These are phyloP conservation scores for Pyricularia sp. DNA, from an alignment of 2,329 filamentous ascomycete genomes.

Conservation along the genomic window DNA sequence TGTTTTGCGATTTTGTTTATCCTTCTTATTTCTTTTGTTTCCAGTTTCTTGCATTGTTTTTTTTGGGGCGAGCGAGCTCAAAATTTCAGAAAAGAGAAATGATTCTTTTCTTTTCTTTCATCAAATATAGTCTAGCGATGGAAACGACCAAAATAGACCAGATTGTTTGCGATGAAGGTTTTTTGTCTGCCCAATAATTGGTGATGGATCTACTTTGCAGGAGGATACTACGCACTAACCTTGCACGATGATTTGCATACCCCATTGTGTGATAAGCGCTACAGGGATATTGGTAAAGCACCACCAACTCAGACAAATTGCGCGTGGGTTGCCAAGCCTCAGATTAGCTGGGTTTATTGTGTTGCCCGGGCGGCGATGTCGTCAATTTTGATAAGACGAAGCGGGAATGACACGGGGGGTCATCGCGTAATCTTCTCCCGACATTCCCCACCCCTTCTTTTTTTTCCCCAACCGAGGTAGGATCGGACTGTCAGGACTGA, in stretches of 20 bases:
- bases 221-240: too few species aligned
- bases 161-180: neutral
- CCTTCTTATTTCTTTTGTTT: conserved; percentile 2
- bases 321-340: neutral
- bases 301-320: neutral
- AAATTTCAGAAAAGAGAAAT: neutral
- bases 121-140: neutral
- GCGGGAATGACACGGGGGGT: neutral
- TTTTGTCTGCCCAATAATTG: neutral
- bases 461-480: neutral
- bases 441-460: neutral
- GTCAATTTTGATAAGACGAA: neutral
- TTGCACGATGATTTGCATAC: too few species aligned
- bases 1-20: conserved; percentile 1
- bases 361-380: neutral
- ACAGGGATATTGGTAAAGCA: neutral
- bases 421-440: neutral
- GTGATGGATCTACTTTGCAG: neutral
- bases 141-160: neutral
- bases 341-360: neutral
- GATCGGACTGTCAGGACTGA: neutral
- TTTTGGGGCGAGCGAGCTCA: neutral
- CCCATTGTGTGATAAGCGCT: neutral
- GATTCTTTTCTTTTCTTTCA: neutral
- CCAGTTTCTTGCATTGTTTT: conserved; percentile 7